Percentiles rank a stretch among this genome's conserved stretches.
phyloP scores from a whole-genome alignment of 768 basidiomycete genomes.

The Calvatia gigantea region DNA sequence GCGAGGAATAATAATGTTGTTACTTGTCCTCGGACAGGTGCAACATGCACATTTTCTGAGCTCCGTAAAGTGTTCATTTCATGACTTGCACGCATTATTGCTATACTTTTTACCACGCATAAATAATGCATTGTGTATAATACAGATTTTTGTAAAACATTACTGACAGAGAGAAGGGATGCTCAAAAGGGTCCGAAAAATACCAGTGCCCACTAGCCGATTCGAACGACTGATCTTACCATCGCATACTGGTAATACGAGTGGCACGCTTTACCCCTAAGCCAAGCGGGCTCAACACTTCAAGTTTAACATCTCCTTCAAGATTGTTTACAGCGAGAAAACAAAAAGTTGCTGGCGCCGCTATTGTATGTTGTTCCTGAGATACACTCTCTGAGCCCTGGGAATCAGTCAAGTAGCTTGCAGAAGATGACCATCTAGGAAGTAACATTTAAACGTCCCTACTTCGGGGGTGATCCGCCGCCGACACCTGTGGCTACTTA shows the following conservation, averaged over 20 bases:
- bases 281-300: slow-evolving; percentile 41
- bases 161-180: neutral
- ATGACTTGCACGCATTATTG: slow-evolving; percentile 28
- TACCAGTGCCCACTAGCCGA: slow-evolving; percentile 31
- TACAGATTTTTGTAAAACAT: neutral
- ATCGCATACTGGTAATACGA: slow-evolving; percentile 33
- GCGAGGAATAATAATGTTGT: slow-evolving; percentile 73
- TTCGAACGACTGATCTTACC: slow-evolving; percentile 40
- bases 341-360: too few relatives aligned
- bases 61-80: slow-evolving; percentile 92
- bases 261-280: slow-evolving; percentile 57
- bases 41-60: slow-evolving; percentile 57
- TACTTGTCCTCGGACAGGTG: slow-evolving; percentile 76
- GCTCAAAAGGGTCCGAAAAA: slow-evolving; percentile 9
- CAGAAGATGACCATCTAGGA: too few relatives aligned
- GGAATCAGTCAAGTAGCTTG: too few relatives aligned
- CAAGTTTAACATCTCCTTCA: too few relatives aligned
- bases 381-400: too few relatives aligned
- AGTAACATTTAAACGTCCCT: too few relatives aligned
- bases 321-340: too few relatives aligned
- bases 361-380: too few relatives aligned
- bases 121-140: neutral
- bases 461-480: too few relatives aligned
- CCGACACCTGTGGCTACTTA: too few relatives aligned
- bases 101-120: neutral